Evolutionary conservation across 306 rosid genomes (phyloP).

Genomic region (Corylus americana): DNA sequence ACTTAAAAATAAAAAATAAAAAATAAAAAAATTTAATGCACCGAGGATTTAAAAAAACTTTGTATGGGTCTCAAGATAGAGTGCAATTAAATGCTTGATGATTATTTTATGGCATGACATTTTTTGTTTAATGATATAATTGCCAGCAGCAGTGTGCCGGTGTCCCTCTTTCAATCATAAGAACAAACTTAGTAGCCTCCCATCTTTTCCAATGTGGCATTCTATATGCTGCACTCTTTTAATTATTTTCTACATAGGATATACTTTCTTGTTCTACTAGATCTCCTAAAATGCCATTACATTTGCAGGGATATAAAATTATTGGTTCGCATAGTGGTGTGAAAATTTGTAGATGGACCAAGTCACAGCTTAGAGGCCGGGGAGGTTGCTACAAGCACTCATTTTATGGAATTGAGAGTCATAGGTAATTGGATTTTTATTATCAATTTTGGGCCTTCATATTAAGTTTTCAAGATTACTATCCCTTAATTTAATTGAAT

Average conservation of each 20-base stretch:
- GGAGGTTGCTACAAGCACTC: constrained; percentile 99
- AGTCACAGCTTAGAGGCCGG: constrained; percentile 95
- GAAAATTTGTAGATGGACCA: constrained; percentile 98
- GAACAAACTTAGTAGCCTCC: neutral
- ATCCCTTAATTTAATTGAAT: neutral
- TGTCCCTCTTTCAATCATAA: neutral
- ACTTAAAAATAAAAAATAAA: too few relatives aligned
- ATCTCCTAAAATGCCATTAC: constrained; percentile 17
- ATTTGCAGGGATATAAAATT: constrained; percentile 88
- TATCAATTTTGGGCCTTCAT: neutral
- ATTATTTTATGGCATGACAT: neutral
- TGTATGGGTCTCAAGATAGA: neutral
- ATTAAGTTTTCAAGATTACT: neutral
- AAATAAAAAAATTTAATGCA: neutral
- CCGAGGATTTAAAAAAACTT: too few relatives aligned
- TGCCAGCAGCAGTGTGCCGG: neutral
- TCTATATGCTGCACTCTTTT: constrained; percentile 18
- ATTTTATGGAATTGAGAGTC: constrained; percentile 99
- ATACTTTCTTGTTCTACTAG: constrained; percentile 3
- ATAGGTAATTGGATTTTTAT: constrained; percentile 54
- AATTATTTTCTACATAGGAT: constrained; percentile 24
- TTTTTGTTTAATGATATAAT: neutral
- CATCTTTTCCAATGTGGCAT: neutral
- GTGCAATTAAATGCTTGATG: neutral
- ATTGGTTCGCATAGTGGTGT: constrained; percentile 96